phyloP scores from a whole-genome alignment of 352 stramenopile species.

The Salisapilia sapeloensis region DNA sequence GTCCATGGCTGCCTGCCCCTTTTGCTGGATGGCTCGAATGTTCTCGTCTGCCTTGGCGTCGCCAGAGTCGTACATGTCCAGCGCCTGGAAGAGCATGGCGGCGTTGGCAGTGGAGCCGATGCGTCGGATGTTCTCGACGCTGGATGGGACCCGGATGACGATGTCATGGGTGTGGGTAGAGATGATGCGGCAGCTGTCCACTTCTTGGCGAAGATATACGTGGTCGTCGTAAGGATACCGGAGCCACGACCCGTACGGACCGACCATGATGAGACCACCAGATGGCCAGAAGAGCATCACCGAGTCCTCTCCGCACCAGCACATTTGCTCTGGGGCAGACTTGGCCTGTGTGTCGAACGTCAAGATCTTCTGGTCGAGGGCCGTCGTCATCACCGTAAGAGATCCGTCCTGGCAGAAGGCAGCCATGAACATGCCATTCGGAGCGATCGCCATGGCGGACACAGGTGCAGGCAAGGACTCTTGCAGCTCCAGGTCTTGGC shows the following conservation, averaged over 20 bases:
- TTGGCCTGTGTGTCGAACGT: conserved; percentile 80
- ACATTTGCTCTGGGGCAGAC: conserved; percentile 49
- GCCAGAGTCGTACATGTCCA: conserved; percentile 78
- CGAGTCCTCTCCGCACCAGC: conserved; percentile 83
- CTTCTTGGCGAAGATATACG: conserved; percentile 47
- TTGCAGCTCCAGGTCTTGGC: conserved; percentile 72
- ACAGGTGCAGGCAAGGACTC: conserved; percentile 77
- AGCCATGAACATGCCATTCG: conserved; percentile 92
- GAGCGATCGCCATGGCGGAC: conserved; percentile 84
- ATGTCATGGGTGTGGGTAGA: conserved; percentile 61
- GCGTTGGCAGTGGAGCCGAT: conserved; percentile 76
- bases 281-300: conserved; percentile 80
- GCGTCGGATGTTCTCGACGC: conserved; percentile 75
- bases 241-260: conserved; percentile 73
- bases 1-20: conserved; percentile 55
- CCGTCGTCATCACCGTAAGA: conserved; percentile 91
- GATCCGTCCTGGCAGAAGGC: conserved; percentile 88
- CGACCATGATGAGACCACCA: conserved; percentile 69
- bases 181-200: conserved; percentile 62
- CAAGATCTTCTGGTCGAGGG: conserved; percentile 89
- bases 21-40: conserved; percentile 79
- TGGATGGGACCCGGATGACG: conserved; percentile 68
- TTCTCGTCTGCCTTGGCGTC: conserved; percentile 81
- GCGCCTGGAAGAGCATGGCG: conserved; percentile 82
- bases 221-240: conserved; percentile 68